phyloP scores from a whole-genome alignment of 148 eudicot species.

The Vaccinium vitisidaea region DNA sequence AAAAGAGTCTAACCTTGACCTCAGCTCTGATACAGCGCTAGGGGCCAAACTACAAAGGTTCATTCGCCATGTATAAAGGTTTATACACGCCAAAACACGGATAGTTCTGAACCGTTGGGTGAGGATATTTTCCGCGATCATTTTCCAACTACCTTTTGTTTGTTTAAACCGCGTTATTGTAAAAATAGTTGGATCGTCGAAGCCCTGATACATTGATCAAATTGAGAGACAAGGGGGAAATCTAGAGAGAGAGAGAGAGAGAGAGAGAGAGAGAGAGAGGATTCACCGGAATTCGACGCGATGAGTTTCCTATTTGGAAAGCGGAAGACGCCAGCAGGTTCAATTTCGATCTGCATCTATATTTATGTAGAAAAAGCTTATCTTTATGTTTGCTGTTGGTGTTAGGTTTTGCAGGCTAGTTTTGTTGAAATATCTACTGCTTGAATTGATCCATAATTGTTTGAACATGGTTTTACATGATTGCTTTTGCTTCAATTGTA shows the following conservation, averaged over 20 bases:
- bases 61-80: no score
- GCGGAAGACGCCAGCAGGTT: constrained; percentile 93
- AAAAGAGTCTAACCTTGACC: no score
- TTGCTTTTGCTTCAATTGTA: background rate
- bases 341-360: background rate
- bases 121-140: background rate
- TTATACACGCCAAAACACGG: background rate
- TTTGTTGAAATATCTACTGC: background rate
- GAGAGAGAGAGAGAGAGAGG: constrained; percentile 4
- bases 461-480: background rate
- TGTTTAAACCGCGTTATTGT: background rate
- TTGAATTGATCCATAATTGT: background rate
- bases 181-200: background rate
- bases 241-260: background rate
- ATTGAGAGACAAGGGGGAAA: no score
- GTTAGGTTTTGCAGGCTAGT: background rate
- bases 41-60: no score
- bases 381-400: background rate
- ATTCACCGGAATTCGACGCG: constrained; percentile 2
- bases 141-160: background rate
- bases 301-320: constrained; percentile 94
- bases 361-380: background rate
- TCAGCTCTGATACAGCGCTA: no score
- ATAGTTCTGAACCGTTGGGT: background rate
- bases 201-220: background rate